Evolutionary conservation across 2,329 filamentous ascomycete genomes (phyloP).

Genomic region (Chalara sp.): DNA sequence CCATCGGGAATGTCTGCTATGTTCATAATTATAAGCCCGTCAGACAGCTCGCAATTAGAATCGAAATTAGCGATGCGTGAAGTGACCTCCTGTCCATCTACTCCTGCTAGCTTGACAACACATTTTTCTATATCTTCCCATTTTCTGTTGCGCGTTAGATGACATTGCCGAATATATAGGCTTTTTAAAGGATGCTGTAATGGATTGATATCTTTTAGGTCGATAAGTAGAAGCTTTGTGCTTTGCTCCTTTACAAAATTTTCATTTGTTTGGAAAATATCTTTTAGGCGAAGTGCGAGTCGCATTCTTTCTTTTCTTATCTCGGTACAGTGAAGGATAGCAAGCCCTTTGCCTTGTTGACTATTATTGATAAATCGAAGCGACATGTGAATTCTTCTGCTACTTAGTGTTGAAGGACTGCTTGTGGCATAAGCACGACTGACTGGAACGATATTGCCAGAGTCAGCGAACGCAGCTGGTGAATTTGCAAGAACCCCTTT

Average conservation of each 20-base stretch:
- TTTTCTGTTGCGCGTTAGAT: constrained; percentile 2
- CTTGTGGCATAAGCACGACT: not conserved
- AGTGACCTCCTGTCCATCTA: constrained; percentile 1
- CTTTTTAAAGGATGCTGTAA: constrained; percentile 2
- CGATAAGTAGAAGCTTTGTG: not conserved
- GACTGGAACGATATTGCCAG: constrained; percentile 8
- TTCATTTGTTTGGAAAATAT: constrained; percentile 4
- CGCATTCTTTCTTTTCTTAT: constrained; percentile 3
- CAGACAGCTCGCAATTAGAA: not conserved
- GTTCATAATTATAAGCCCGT: constrained; percentile 1
- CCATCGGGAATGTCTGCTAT: not conserved
- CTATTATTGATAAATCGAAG: constrained; percentile 3
- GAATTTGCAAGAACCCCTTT: constrained; percentile 7
- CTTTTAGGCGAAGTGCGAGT: constrained; percentile 5
- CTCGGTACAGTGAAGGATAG: constrained; percentile 8
- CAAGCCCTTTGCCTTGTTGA: constrained; percentile 1
- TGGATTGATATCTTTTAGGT: constrained; percentile 1
- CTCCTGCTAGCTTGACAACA: constrained; percentile 2
- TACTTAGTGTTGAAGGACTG: constrained; percentile 3
- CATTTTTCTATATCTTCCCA: constrained; percentile 4
- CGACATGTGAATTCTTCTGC: constrained; percentile 5
- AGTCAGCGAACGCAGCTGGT: constrained; percentile 7
- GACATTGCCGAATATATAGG: constrained; percentile 3
- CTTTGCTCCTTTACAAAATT: constrained; percentile 5
- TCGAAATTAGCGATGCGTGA: not conserved